Percentiles rank a stretch among this genome's conserved stretches.
These are phyloP conservation scores for Ophidiomyces ophidiicola DNA, from an alignment of 2,329 filamentous ascomycete genomes.

Conservation along the genomic window DNA sequence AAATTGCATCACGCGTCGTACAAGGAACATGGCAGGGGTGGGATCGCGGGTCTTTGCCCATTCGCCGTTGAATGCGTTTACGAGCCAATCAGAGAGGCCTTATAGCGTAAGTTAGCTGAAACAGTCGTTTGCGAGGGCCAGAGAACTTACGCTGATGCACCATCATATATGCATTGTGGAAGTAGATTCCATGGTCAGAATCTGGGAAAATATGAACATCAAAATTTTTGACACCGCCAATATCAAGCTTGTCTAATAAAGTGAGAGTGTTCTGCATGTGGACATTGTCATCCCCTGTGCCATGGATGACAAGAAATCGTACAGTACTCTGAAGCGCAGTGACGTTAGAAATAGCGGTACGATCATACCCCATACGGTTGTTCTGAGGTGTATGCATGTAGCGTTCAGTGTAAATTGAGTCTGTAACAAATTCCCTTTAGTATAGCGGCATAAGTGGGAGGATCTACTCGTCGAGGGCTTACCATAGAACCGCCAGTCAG, in stretches of 20 bases:
- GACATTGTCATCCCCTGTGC: slow-evolving; percentile 92
- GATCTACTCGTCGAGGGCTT: slow-evolving; percentile 22
- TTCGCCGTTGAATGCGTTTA: slow-evolving; percentile 96
- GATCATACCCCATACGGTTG: slow-evolving; percentile 66
- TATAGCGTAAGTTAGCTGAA: slow-evolving; percentile 3
- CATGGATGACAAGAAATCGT: slow-evolving; percentile 90
- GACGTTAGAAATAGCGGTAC: slow-evolving; percentile 61
- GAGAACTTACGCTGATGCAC: slow-evolving; percentile 76
- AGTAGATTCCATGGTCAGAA: slow-evolving; percentile 87
- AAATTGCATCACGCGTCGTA: slow-evolving; percentile 14
- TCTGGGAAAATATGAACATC: slow-evolving; percentile 95
- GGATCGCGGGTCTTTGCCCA: slow-evolving; percentile 56
- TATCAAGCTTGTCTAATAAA: slow-evolving; percentile 72
- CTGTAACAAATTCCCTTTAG: slow-evolving; percentile 24
- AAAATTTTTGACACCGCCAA: slow-evolving; percentile 76
- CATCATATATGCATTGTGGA: slow-evolving; percentile 81
- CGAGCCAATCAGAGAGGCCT: slow-evolving; percentile 61
- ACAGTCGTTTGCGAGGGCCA: background rate
- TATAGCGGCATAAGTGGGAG: background rate
- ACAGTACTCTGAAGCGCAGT: slow-evolving; percentile 61
- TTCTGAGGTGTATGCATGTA: slow-evolving; percentile 93
- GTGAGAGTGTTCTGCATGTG: slow-evolving; percentile 90
- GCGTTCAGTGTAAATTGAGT: slow-evolving; percentile 85
- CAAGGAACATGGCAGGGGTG: slow-evolving; percentile 31
- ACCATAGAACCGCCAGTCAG: slow-evolving; percentile 89